Evolutionary conservation across 129 eudicot species (phyloP), one percentile per base, ranked within the genome.

Genomic region (Sambucus nigra): DNA sequence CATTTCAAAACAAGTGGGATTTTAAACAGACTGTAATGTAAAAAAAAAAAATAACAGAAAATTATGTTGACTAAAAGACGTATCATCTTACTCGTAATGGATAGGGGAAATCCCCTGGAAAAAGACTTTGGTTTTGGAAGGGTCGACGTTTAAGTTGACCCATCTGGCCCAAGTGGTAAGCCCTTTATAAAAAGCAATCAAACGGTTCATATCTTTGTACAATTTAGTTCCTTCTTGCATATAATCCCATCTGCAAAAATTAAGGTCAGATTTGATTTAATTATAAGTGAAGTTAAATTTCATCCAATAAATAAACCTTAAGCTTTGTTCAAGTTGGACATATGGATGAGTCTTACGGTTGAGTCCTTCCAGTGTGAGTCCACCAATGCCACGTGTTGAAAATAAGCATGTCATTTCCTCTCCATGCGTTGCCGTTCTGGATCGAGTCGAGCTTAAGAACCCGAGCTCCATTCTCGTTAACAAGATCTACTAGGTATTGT

Each of bases 331-430:
- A n/a, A n/a, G n/a, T n/a, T n/a, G n/a, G n/a, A n/a, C n/a, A 7
- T 35, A 35, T 12, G 10, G 41, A 16, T 1, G 21, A 15, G 21
- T 54, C 73, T 32, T 69, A 83, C 86, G 79, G 76, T 70, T 65
- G 91, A 14, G 66, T 21, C 1, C 59, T 59, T 31, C 84, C 87
- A 3, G 49, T 63, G 54, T 80, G 88, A 7, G 39, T 39, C 96
- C 96, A 87, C 96, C 96, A 87, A 40, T 82, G 93, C 87, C 88
- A 87, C n/a, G 96, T 63, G 80, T 87, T 87, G 68, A 87, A 87
- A 25, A 87, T 67, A 5, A 87, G 69, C 58, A 74, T 49, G 54
- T 87, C 88, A 29, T 57, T 61, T 6, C 60, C 80, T 64, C 21
- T 72, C 96, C 96, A 87, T 17, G 55, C 65, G 13, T 55, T 54